These are phyloP conservation scores for Vitis hybrid DNA, from an alignment of 177 flowering plant species.

Conservation along the genomic window DNA sequence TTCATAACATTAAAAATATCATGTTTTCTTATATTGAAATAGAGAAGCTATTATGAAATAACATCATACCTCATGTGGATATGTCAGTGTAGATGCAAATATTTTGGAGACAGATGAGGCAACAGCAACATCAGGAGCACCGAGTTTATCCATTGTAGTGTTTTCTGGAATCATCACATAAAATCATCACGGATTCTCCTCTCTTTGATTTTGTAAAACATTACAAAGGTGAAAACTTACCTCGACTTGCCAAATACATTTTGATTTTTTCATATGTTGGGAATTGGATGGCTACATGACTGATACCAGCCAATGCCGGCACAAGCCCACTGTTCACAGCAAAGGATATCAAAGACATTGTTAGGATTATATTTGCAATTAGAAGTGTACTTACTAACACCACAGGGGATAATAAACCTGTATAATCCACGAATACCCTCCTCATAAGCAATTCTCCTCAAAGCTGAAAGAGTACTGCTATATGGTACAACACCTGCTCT, in stretches of 20 bases:
- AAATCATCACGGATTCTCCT: conserved; percentile 1
- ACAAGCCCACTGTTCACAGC: conserved; percentile 79
- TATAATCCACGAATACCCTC: conserved; percentile 97
- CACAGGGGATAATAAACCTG: conserved; percentile 47
- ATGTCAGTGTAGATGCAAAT: conserved; percentile 90
- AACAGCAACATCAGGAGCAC: conserved; percentile 86
- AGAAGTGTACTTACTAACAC: background rate
- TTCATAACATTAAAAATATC: too few species aligned
- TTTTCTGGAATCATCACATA: conserved; percentile 46
- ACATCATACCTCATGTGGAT: conserved; percentile 92
- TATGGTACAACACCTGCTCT: conserved; percentile 71
- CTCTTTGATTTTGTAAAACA: background rate
- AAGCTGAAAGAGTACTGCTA: conserved; percentile 74
- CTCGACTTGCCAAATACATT: conserved; percentile 66
- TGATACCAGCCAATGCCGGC: conserved; percentile 95
- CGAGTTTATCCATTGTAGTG: conserved; percentile 67
- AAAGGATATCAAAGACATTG: conserved; percentile 12
- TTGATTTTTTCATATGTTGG: conserved; percentile 96
- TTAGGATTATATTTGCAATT: background rate
- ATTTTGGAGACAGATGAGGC: conserved; percentile 95
- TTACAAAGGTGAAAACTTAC: conserved; percentile 30
- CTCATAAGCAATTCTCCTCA: conserved; percentile 79
- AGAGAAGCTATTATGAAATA: background rate
- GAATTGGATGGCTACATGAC: conserved; percentile 98
- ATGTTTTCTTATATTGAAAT: background rate